Percentiles rank a stretch among this genome's conserved stretches.
These are phyloP conservation scores for Quercus wislizeni DNA, from an alignment of 306 rosid genomes.

Conservation along the genomic window DNA sequence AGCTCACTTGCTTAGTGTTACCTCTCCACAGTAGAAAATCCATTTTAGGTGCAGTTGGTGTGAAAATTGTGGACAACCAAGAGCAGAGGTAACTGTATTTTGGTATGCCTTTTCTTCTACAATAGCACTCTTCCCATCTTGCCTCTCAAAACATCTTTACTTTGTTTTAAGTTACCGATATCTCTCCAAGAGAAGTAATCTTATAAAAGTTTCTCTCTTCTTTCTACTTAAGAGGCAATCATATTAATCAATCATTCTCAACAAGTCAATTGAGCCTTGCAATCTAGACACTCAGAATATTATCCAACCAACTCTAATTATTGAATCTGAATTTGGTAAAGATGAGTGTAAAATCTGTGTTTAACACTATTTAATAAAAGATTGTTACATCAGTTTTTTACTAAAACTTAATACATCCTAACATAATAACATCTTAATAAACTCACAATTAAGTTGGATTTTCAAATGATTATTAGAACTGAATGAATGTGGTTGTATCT, in stretches of 20 bases:
- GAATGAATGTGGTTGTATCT: no score
- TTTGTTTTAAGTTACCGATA: not conserved
- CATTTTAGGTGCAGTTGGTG: not conserved
- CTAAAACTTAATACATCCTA: no score
- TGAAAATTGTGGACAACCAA: not conserved
- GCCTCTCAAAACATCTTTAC: not conserved
- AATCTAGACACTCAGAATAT: no score
- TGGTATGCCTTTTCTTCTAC: not conserved
- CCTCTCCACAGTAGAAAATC: not conserved
- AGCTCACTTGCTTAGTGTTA: not conserved
- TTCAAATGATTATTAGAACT: no score
- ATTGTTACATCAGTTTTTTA: rapidly evolving
- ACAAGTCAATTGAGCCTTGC: not conserved
- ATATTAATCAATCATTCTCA: not conserved
- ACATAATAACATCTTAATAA: no score
- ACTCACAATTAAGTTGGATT: no score
- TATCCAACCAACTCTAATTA: no score
- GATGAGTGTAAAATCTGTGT: no score
- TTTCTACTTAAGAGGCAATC: not conserved
- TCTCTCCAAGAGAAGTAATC: not conserved
- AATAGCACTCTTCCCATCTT: not conserved
- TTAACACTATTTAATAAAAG: no score
- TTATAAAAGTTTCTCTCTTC: not conserved
- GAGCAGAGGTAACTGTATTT: not conserved
- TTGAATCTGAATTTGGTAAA: no score